phyloP scores from a whole-genome alignment of 495 filamentous ascomycete genomes.

The Neurospora sp. region DNA sequence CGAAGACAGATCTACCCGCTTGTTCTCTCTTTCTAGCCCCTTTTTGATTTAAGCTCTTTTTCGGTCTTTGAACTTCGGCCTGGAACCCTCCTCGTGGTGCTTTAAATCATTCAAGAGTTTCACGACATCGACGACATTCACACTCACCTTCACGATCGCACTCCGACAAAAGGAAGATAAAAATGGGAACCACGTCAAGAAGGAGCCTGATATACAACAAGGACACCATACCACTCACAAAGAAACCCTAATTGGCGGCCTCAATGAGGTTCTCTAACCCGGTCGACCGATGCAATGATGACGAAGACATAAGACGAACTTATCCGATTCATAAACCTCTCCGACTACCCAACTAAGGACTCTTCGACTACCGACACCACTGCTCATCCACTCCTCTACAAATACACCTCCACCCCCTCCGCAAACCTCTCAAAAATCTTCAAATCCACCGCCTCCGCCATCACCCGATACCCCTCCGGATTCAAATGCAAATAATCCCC shows the following conservation, averaged over 20 bases:
- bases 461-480: constrained; percentile 41
- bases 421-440: constrained; percentile 31
- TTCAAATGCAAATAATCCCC: constrained; percentile 60
- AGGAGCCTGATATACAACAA: neutral
- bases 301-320: neutral
- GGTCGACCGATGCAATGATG: neutral
- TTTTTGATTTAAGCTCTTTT: neutral
- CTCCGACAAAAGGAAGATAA: neutral
- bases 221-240: neutral
- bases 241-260: neutral
- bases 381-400: neutral
- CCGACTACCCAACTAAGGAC: neutral
- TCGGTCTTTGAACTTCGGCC: neutral
- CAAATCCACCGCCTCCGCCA: constrained; percentile 47
- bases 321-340: neutral
- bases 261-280: neutral
- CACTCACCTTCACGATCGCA: neutral
- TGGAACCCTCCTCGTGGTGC: neutral
- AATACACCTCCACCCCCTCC: constrained; percentile 10
- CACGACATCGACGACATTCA: neutral
- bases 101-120: neutral
- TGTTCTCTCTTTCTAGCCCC: neutral
- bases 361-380: neutral
- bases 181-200: neutral
- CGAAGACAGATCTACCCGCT: neutral